Evolutionary conservation across 1,284 basidiomycete genomes (phyloP).

Genomic region (Sanguinoderma infundibulare): DNA sequence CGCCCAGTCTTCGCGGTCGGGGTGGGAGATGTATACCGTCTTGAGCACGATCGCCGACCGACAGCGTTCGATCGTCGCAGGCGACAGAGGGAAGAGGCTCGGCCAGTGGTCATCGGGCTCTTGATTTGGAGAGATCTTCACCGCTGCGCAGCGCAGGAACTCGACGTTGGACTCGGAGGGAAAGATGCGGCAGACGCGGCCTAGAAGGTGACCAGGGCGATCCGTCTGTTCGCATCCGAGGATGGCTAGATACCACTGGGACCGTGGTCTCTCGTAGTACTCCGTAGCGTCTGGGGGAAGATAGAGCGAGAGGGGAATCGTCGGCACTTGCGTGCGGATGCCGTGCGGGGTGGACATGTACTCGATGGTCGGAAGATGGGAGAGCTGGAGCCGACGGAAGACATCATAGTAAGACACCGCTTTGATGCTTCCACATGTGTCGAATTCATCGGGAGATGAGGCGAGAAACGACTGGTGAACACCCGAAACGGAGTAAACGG

Average conservation of each 20-base stretch:
- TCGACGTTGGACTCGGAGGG: neutral
- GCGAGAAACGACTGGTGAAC: neutral
- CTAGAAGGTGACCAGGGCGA: neutral
- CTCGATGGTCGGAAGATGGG: neutral
- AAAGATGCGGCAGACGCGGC: neutral
- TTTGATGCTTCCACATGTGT: neutral
- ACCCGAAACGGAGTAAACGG: neutral
- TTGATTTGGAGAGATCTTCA: neutral
- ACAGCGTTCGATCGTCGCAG: neutral
- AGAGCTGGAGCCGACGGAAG: neutral
- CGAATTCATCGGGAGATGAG: neutral
- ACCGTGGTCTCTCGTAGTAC: too few relatives aligned
- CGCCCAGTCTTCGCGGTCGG: neutral
- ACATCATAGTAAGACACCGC: neutral
- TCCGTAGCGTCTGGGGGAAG: neutral
- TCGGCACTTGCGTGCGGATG: neutral
- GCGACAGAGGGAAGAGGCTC: neutral
- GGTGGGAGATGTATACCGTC: neutral
- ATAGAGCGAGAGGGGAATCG: neutral
- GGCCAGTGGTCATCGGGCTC: neutral
- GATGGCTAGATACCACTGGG: neutral
- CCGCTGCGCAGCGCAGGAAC: neutral
- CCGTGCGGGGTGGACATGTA: neutral
- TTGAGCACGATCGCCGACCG: neutral
- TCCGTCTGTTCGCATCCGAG: neutral